Base-by-base conservation (phyloP, 495 filamentous ascomycete species). In the Bacidia rubella region DNA sequence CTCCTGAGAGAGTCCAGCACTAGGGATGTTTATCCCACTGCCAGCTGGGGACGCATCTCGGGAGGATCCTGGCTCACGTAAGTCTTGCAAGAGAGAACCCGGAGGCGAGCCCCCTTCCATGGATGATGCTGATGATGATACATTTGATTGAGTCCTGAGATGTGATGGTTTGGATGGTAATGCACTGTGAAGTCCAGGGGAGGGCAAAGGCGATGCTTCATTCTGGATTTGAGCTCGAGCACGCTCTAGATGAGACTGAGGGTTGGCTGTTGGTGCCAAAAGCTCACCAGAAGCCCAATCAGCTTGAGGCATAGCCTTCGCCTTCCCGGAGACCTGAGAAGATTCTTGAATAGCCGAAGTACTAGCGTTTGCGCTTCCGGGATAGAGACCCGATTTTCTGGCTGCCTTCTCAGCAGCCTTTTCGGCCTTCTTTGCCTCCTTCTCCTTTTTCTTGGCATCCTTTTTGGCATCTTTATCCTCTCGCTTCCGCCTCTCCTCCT, bases 401-500 rank as follows among this genome's bases (percentile, higher is more conserved):
- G 72, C 77, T 2, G 66, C 75, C 60, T 82, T 87, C 66, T 89
- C 90, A 58, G 74, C 78, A 3, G 65, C 68, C 63, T 87, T 88
- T 49, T 83, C 79, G 0, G 78, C 80, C 62, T 90, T 89, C 54
- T 85, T 87, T 17, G 81, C 82, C 54, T 86, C 83, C 65, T 92
- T 93, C 57, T 89, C 86, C 51, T 78, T 75, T 59, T 82, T 86
- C 66, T 90, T 93, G 12, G 79, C 78, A 32, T 87, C 85, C 61
- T 94, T 94, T 47, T 71, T 74, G 2, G 74, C 74, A 58, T 88
- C 85, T 60, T 92, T 89, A 47, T 92, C 86, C 26, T 83, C 83
- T 59, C 83, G 84, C 46, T 75, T 82, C 56, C 82, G 81, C 45
- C 90, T 78, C 42, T 96, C 89, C 60, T 98, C 92, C 60, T 98